Evolutionary conservation across 192 early-diverging fungal genomes (phyloP).

Genomic region (Coemansia sp.): DNA sequence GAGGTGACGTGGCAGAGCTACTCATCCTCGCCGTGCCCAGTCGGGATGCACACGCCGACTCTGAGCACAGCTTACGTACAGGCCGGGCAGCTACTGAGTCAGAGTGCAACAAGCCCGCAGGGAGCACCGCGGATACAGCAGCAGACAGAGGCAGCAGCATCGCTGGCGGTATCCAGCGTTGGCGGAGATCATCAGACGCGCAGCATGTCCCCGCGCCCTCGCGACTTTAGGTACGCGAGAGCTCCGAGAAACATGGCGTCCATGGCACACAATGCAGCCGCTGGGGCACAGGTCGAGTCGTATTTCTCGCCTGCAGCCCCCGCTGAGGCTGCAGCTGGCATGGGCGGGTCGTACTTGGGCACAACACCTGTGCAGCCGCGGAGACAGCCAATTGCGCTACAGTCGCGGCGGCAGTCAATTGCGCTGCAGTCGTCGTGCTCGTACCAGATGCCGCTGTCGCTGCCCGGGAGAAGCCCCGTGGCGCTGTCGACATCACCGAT

Average conservation of each 20-base stretch:
- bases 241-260: conserved; percentile 11
- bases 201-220: conserved; percentile 1
- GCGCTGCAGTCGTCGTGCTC: conserved; percentile 45
- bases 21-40: conserved; percentile 3
- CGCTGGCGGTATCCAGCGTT: neutral
- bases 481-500: conserved; percentile 3
- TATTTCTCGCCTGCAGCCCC: conserved; percentile 14
- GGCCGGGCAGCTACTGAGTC: neutral
- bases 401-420: conserved; percentile 42
- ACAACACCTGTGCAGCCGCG: conserved; percentile 16
- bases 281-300: conserved; percentile 11
- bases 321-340: conserved; percentile 8
- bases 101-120: neutral
- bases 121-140: neutral
- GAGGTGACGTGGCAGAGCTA: conserved; percentile 4
- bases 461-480: conserved; percentile 8
- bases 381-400: neutral
- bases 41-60: conserved; percentile 19
- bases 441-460: conserved; percentile 23
- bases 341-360: neutral
- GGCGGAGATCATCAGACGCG: neutral
- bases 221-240: neutral
- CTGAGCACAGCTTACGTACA: conserved; percentile 17
- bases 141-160: neutral
- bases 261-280: conserved; percentile 5